Percentiles rank a stretch among this genome's conserved stretches.
Conservation (phyloP, 108 stramenopile genomes). For the Skeletonema menzelii region DNA sequence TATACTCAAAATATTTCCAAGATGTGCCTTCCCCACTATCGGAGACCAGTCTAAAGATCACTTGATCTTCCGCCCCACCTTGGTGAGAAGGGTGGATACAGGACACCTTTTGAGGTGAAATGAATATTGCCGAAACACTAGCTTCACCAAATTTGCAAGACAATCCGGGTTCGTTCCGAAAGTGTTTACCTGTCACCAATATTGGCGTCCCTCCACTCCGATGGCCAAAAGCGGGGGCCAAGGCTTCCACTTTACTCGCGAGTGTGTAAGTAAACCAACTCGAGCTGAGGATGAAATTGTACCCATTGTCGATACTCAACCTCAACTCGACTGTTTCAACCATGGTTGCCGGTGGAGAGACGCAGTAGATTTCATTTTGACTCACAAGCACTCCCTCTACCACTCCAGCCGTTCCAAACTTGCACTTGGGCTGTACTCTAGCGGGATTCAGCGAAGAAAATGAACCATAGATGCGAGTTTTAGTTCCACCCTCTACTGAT, state of each 20-base stretch:
- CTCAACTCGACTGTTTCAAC: slow-evolving; percentile 33
- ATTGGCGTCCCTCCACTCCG: slow-evolving; percentile 5
- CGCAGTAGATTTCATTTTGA: slow-evolving; percentile 28
- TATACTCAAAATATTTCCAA: slow-evolving; percentile 41
- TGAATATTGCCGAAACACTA: slow-evolving; percentile 21
- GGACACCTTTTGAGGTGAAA: slow-evolving; percentile 20
- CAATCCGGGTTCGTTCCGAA: slow-evolving; percentile 25
- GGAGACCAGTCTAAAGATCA: slow-evolving; percentile 10
- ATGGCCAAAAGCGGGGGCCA: slow-evolving; percentile 30
- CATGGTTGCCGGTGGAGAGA: slow-evolving; percentile 10
- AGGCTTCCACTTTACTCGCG: slow-evolving; percentile 29
- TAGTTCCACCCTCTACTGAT: slow-evolving; percentile 32
- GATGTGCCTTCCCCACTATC: slow-evolving; percentile 16
- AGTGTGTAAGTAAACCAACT: slow-evolving; percentile 34
- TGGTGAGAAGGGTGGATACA: slow-evolving; percentile 22
- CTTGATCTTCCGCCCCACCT: not conserved
- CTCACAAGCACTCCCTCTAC: slow-evolving; percentile 21
- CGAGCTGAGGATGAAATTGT: slow-evolving; percentile 23
- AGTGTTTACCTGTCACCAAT: slow-evolving; percentile 35
- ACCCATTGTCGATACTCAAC: slow-evolving; percentile 22
- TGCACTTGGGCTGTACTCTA: slow-evolving; percentile 12
- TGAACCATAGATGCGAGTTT: slow-evolving; percentile 25
- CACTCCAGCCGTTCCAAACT: slow-evolving; percentile 27
- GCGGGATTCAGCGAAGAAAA: not conserved
- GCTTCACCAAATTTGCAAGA: slow-evolving; percentile 35